A percentile compares a stretch with the other conserved stretches of the same genome.
These are phyloP conservation scores for Ogataea ganodermae DNA, from an alignment of 805 yeast genomes.

Conservation along the genomic window DNA sequence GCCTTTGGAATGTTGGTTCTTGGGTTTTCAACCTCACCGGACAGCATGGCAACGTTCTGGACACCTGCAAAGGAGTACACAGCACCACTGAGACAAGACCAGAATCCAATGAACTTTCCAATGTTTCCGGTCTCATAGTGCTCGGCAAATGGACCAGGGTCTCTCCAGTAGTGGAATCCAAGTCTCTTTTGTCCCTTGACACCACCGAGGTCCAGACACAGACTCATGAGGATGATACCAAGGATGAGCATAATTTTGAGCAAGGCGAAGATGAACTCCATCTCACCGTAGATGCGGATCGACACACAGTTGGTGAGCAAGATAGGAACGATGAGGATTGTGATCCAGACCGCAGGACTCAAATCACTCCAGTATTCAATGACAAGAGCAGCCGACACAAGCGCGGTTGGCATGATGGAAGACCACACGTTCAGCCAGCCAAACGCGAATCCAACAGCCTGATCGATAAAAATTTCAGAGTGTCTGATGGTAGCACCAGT, in stretches of 20 bases:
- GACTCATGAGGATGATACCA: slow-evolving; percentile 54
- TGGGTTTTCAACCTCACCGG: slow-evolving; percentile 27
- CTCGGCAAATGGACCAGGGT: slow-evolving; percentile 45
- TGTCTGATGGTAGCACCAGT: slow-evolving; percentile 54
- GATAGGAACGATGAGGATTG: slow-evolving; percentile 49
- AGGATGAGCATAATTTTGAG: slow-evolving; percentile 62
- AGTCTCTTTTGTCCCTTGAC: slow-evolving; percentile 46
- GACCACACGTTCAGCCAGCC: slow-evolving; percentile 48
- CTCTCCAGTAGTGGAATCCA: slow-evolving; percentile 42
- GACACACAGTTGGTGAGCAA: slow-evolving; percentile 48
- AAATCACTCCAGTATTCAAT: slow-evolving; percentile 57
- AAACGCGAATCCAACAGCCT: slow-evolving; percentile 57
- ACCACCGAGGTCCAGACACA: slow-evolving; percentile 61
- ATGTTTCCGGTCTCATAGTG: slow-evolving; percentile 48
- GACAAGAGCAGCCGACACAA: slow-evolving; percentile 59
- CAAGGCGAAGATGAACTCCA: slow-evolving; percentile 63
- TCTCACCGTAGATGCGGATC: slow-evolving; percentile 47
- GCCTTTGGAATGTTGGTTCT: slow-evolving; percentile 29
- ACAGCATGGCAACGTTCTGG: slow-evolving; percentile 35
- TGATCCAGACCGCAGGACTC: slow-evolving; percentile 58
- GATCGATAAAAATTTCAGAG: slow-evolving; percentile 34
- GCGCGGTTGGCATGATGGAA: slow-evolving; percentile 53
- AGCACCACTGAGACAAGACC: slow-evolving; percentile 59
- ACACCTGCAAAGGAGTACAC: slow-evolving; percentile 58
- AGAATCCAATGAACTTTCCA: slow-evolving; percentile 44